Conservation (phyloP, 352 stramenopile genomes). For the Phytopythium mirpurense region DNA sequence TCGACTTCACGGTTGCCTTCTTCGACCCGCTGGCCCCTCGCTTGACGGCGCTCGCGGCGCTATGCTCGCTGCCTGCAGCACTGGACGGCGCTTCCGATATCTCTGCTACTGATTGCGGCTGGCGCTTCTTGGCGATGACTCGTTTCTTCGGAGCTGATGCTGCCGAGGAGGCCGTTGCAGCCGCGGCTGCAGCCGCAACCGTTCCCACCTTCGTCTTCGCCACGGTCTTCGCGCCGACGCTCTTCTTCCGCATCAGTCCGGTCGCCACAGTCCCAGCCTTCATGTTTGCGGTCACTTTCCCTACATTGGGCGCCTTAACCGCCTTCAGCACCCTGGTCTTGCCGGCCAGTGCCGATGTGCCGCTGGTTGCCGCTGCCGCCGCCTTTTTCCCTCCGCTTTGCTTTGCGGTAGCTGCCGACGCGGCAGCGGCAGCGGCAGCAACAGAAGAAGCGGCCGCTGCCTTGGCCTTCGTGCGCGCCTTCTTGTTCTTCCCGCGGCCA, state of each 20-base stretch:
- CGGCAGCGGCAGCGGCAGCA: background rate
- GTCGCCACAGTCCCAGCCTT: background rate
- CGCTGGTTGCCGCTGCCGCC: background rate
- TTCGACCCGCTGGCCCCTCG: background rate
- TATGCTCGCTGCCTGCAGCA: background rate
- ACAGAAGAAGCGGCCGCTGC: background rate
- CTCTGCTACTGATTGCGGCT: background rate
- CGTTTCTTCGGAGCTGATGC: slow-evolving; percentile 1
- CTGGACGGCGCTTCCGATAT: no score
- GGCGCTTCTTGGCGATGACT: background rate
- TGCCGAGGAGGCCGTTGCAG: no score
- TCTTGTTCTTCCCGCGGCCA: slow-evolving; percentile 4
- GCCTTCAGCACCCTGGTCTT: background rate
- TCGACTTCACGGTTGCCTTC: slow-evolving; percentile 7
- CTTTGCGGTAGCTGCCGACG: background rate
- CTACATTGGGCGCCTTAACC: background rate
- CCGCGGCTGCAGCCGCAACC: background rate
- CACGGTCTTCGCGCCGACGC: background rate
- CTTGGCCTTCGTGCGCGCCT: background rate
- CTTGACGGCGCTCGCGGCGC: background rate
- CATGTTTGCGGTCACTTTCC: background rate
- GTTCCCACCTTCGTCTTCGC: background rate
- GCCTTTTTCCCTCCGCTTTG: background rate
- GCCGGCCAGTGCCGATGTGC: background rate
- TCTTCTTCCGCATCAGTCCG: background rate